Evolutionary conservation across 352 stramenopile species (phyloP).

Genomic region (Pythium diclinum): DNA sequence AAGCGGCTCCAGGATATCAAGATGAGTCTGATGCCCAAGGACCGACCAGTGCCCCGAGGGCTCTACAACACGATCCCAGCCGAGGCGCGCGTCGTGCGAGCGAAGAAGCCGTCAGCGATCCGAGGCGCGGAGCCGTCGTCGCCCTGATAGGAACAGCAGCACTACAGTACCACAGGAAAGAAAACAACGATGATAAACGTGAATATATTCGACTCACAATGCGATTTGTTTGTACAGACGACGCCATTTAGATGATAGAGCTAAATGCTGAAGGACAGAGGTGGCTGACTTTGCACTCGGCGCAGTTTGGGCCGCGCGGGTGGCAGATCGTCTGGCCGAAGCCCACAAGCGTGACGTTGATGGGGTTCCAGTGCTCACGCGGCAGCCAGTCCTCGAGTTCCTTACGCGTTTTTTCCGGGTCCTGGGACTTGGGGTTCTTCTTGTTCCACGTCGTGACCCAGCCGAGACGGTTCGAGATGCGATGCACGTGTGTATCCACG

Average conservation of each 20-base stretch:
- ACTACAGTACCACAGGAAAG: neutral
- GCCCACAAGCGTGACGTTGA: constrained; percentile 94
- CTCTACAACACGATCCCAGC: constrained; percentile 71
- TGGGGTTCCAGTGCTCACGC: constrained; percentile 79
- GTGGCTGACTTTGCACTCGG: constrained; percentile 57
- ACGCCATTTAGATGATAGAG: constrained; percentile 14
- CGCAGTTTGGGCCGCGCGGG: constrained; percentile 67
- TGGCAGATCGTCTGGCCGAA: constrained; percentile 94
- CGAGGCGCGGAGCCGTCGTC: constrained; percentile 27
- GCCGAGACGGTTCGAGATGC: constrained; percentile 93
- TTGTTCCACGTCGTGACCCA: constrained; percentile 92
- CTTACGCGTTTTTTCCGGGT: constrained; percentile 91
- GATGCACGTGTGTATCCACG: constrained; percentile 97
- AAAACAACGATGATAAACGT: neutral
- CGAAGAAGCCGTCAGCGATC: constrained; percentile 59
- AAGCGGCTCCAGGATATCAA: constrained; percentile 81
- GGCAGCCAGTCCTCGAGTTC: constrained; percentile 95
- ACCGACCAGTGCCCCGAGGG: constrained; percentile 41
- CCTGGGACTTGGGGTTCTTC: constrained; percentile 65
- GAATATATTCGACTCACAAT: constrained; percentile 1
- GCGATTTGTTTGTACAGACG: neutral
- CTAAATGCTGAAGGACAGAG: constrained; percentile 65
- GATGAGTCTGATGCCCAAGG: constrained; percentile 70
- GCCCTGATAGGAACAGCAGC: neutral
- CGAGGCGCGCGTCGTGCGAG: constrained; percentile 68